Conservation (phyloP, 805 yeast genomes). For the Starmerella potacharoeniae region DNA sequence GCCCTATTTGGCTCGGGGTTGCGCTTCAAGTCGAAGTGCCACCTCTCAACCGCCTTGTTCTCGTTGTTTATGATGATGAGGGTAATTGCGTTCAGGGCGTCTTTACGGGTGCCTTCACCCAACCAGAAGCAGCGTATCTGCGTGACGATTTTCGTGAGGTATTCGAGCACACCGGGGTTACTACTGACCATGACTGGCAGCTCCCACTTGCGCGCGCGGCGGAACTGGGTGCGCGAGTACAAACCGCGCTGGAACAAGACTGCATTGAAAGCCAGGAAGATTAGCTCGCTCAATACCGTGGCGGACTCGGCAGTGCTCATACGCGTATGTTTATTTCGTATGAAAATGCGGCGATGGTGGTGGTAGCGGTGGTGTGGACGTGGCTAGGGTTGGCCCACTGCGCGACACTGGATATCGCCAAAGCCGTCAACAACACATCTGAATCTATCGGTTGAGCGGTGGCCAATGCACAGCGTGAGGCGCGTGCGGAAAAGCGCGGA, state of each 20-base stretch:
- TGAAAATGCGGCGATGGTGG: too few relatives aligned
- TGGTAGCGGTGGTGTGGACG: not conserved
- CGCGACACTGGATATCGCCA: not conserved
- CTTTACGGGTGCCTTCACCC: conserved; percentile 32
- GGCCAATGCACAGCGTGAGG: conserved; percentile 54
- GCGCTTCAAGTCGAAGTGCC: conserved; percentile 53
- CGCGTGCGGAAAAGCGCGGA: conserved; percentile 47
- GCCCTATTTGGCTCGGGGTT: not conserved
- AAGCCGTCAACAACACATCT: not conserved
- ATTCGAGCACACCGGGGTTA: conserved; percentile 64
- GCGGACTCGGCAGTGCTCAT: not conserved
- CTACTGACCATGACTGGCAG: conserved; percentile 57
- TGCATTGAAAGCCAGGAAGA: conserved; percentile 67
- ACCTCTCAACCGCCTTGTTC: conserved; percentile 62
- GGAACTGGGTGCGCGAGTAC: conserved; percentile 79
- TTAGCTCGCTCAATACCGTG: conserved; percentile 48
- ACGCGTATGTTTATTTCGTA: too few relatives aligned
- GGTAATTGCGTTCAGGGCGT: conserved; percentile 54
- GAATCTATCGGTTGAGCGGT: too few relatives aligned
- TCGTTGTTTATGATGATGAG: conserved; percentile 59
- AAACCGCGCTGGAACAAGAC: conserved; percentile 83
- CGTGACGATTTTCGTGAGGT: conserved; percentile 52
- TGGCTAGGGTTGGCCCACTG: not conserved
- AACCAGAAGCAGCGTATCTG: conserved; percentile 65
- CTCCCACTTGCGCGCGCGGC: conserved; percentile 66